Base-by-base conservation (phyloP, 768 basidiomycete species). In the Holtermannia corniformis region DNA sequence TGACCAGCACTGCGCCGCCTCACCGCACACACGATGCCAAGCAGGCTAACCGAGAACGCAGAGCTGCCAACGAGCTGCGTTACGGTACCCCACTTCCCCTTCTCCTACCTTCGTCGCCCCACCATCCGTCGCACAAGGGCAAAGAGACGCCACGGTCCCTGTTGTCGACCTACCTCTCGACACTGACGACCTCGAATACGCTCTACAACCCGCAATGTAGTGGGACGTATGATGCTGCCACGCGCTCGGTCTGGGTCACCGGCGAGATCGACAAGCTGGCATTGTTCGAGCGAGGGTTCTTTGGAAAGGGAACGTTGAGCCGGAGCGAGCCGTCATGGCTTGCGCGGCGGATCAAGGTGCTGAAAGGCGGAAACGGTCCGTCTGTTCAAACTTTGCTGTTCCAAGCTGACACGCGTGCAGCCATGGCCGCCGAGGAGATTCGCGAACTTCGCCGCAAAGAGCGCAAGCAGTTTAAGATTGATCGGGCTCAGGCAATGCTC, bases 301-400 rank as follows among this genome's bases (percentile, higher is more conserved):
- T 97, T 70, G 95, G 95, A 21, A 99, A 99, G 72, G 95, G 95
- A 1, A 86, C 86, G 67, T 76, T 99, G 49, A 92, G 88, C 40
- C 74, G 95, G 53, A 95, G 91, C 71, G 95, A 99, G 71, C 92
- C 93, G 5, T 88, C 82, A 51, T 99, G 95, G 95, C 76, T 83
- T 54, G 80, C 83, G 19, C 76, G 95, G 44, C 83, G 87, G 61
- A 76, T 85, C 54, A 88, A 87, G 65, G 77, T 72, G 65, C 74
- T 81, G 46, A 78, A 77, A 52, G 78, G 77, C 20, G 78, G 77
- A 32, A 77, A 73, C 78, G 62, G 88, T 83, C 74, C 72, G 75
- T 72, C 78, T 75, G 16, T 50, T 63, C 50, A 44, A 13, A 25
- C 19, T 23, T 21, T 12, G 10, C 49, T n/a, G 32, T 5, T 45